Conservation (phyloP, 495 filamentous ascomycete genomes). For the Podospora comata region DNA sequence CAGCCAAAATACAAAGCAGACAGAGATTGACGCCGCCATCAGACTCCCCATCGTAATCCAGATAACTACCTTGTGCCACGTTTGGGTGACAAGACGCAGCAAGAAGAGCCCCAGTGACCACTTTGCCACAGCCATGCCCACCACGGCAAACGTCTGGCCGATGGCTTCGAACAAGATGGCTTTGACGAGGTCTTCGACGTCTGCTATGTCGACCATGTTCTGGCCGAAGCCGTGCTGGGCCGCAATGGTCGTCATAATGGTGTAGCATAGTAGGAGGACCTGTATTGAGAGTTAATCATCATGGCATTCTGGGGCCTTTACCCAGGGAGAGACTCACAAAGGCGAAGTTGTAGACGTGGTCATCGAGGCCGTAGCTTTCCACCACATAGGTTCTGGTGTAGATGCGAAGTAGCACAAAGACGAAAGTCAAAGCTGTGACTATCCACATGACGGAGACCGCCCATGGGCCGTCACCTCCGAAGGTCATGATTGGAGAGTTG, state of each 20-base stretch:
- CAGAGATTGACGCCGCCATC: slow-evolving; percentile 22
- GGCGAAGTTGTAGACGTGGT: slow-evolving; percentile 32
- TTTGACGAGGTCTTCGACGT: slow-evolving; percentile 26
- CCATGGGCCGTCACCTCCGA: no score
- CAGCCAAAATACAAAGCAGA: slow-evolving; percentile 23
- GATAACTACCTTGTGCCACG: slow-evolving; percentile 37
- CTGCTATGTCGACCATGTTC: slow-evolving; percentile 27
- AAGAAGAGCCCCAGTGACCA: slow-evolving; percentile 41
- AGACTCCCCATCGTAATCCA: slow-evolving; percentile 30
- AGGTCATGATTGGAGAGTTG: no score
- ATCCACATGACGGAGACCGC: no score
- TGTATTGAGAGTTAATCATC: not conserved
- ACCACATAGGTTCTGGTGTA: no score
- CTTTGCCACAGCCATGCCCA: slow-evolving; percentile 41
- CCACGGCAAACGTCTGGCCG: slow-evolving; percentile 39
- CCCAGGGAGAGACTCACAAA: slow-evolving; percentile 3
- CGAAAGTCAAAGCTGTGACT: no score
- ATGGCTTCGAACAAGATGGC: slow-evolving; percentile 38
- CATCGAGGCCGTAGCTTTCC: slow-evolving; percentile 29
- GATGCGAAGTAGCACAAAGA: no score
- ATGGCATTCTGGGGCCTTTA: not conserved
- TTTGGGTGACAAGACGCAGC: slow-evolving; percentile 36
- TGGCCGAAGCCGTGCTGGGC: slow-evolving; percentile 37
- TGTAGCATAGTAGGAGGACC: slow-evolving; percentile 32
- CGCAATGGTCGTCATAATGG: slow-evolving; percentile 30